These are phyloP conservation scores for Solanum pinnatisectum DNA, from an alignment of 257 asterid species.

Conservation along the genomic window DNA sequence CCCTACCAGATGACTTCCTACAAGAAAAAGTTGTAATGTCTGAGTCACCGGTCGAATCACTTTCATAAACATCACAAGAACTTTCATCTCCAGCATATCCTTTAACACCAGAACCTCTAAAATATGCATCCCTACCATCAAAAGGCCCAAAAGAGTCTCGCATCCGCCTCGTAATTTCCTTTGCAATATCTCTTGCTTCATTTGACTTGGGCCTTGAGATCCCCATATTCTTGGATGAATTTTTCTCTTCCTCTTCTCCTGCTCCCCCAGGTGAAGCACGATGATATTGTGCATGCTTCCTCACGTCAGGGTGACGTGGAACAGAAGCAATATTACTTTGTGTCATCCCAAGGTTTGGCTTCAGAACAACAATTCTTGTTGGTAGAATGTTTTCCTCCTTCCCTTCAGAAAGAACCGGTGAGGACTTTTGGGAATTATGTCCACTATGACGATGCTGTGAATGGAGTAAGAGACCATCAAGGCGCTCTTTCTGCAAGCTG, in stretches of 20 bases:
- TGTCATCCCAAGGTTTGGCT: slow-evolving; percentile 56
- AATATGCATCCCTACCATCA: slow-evolving; percentile 24
- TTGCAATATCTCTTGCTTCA: slow-evolving; percentile 61
- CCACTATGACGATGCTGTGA: slow-evolving; percentile 28
- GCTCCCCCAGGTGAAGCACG: slow-evolving; percentile 22
- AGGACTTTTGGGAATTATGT: slow-evolving; percentile 23
- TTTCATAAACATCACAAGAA: slow-evolving; percentile 56
- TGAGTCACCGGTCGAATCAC: slow-evolving; percentile 62
- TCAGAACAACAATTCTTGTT: slow-evolving; percentile 72
- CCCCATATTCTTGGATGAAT: slow-evolving; percentile 23
- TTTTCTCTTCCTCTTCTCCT: slow-evolving; percentile 20
- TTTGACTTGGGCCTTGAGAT: slow-evolving; percentile 28
- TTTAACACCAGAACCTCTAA: slow-evolving; percentile 25
- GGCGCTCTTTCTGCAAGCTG: slow-evolving; percentile 38
- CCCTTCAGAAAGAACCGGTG: slow-evolving; percentile 28
- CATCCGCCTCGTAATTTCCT: slow-evolving; percentile 53
- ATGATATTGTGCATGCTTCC: slow-evolving; percentile 26
- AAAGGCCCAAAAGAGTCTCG: slow-evolving; percentile 27
- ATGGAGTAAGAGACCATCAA: slow-evolving; percentile 70
- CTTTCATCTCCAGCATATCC: slow-evolving; percentile 95
- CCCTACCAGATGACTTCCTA: slow-evolving; percentile 37
- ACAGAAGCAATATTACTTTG: slow-evolving; percentile 22
- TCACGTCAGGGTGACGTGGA: slow-evolving; percentile 22
- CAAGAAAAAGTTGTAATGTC: slow-evolving; percentile 27
- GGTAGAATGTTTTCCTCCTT: slow-evolving; percentile 35